These are phyloP conservation scores for Punica granatum DNA, from an alignment of 345 rosid species.

Conservation along the genomic window DNA sequence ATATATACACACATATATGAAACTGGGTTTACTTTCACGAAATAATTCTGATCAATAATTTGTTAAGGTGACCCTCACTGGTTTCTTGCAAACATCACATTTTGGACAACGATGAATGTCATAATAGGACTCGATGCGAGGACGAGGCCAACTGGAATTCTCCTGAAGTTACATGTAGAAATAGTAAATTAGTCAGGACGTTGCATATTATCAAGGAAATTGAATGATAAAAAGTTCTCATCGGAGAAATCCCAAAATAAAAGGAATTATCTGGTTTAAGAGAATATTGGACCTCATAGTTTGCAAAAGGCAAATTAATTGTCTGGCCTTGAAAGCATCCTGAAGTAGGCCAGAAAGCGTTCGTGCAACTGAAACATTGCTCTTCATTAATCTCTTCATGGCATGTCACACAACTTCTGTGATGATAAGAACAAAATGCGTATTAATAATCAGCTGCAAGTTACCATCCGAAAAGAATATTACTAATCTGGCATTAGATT, in stretches of 20 bases:
- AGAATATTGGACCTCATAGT: background rate
- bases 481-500: no score
- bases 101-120: conserved; percentile 63
- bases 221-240: background rate
- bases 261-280: background rate
- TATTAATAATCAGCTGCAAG: background rate
- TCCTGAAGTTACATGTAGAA: no score
- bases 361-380: background rate
- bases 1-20: no score
- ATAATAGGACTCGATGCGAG: conserved; percentile 59
- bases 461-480: no score
- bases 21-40: no score
- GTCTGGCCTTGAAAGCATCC: background rate
- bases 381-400: background rate
- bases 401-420: background rate
- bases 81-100: conserved; percentile 71
- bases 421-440: background rate
- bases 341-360: background rate
- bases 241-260: background rate
- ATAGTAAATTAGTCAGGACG: no score
- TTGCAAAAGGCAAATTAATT: background rate
- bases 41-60: no score
- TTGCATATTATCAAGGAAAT: no score
- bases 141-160: conserved; percentile 26
- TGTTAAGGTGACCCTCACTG: conserved; percentile 35